A percentile compares a stretch with the other conserved stretches of the same genome.
phyloP scores from a whole-genome alignment of 768 basidiomycete genomes.

The Mycena maculata region DNA sequence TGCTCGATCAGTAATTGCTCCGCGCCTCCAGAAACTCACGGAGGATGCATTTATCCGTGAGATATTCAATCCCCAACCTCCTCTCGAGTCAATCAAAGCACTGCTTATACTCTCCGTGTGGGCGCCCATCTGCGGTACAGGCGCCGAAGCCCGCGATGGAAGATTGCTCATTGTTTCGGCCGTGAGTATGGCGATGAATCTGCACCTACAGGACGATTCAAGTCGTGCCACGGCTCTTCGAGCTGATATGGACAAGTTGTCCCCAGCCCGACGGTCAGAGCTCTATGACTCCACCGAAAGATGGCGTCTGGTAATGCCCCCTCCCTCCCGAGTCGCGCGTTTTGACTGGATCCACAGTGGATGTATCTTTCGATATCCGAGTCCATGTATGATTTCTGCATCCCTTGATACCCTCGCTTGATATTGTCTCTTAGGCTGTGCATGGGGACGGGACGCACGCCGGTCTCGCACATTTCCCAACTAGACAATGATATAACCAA shows the following conservation, averaged over 20 bases:
- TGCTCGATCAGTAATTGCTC: constrained; percentile 49
- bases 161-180: constrained; percentile 55
- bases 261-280: constrained; percentile 40
- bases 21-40: constrained; percentile 54
- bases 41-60: constrained; percentile 53
- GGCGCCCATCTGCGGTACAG: constrained; percentile 52
- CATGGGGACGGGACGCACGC: constrained; percentile 54
- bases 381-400: constrained; percentile 46
- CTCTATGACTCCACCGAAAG: constrained; percentile 48
- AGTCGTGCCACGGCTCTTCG: constrained; percentile 46
- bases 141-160: constrained; percentile 48
- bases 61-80: constrained; percentile 55
- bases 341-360: constrained; percentile 47
- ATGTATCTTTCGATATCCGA: constrained; percentile 51
- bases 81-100: constrained; percentile 54
- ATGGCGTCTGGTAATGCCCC: constrained; percentile 50
- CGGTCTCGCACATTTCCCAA: constrained; percentile 49
- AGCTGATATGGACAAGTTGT: constrained; percentile 35
- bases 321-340: neutral
- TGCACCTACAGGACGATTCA: constrained; percentile 53
- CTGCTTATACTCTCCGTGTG: constrained; percentile 57
- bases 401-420: neutral
- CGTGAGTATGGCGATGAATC: constrained; percentile 59
- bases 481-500: constrained; percentile 47
- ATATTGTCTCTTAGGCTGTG: constrained; percentile 47